Percentiles rank a stretch among this genome's conserved stretches.
Conservation (phyloP, 208 protist genomes). For the Leishmania turanica region DNA sequence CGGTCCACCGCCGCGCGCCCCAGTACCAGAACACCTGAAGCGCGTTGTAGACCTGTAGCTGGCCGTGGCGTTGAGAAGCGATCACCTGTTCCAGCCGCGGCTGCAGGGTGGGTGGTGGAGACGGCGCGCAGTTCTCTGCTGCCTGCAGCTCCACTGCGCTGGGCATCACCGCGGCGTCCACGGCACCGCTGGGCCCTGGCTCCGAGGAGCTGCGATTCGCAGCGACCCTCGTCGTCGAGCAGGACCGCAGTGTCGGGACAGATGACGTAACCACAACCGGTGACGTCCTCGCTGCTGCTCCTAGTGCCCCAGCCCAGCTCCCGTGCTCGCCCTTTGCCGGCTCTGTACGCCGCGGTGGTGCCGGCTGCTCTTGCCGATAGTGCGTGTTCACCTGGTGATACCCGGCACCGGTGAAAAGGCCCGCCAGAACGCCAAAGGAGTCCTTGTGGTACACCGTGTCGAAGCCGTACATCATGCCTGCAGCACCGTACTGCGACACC, state of each 20-base stretch:
- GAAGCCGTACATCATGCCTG: slow-evolving; percentile 45
- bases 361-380: slow-evolving; percentile 17
- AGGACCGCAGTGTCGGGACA: not conserved
- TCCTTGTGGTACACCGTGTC: slow-evolving; percentile 39
- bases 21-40: slow-evolving; percentile 37
- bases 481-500: not conserved
- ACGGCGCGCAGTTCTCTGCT: not conserved
- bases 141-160: not conserved
- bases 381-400: slow-evolving; percentile 22
- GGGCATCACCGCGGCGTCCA: not conserved
- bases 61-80: slow-evolving; percentile 15
- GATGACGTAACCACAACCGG: not conserved
- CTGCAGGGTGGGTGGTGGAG: not conserved
- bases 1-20: slow-evolving; percentile 31
- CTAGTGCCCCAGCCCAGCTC: not conserved
- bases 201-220: not conserved
- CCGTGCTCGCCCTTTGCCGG: not conserved
- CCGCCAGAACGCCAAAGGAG: slow-evolving; percentile 42
- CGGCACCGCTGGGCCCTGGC: not conserved
- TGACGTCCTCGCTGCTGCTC: not conserved
- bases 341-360: not conserved
- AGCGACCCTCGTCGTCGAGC: not conserved
- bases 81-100: not conserved
- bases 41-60: slow-evolving; percentile 23
- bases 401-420: slow-evolving; percentile 43